These are phyloP conservation scores for Adansonia grandidieri DNA, from an alignment of 441 rosid genomes.

Conservation along the genomic window DNA sequence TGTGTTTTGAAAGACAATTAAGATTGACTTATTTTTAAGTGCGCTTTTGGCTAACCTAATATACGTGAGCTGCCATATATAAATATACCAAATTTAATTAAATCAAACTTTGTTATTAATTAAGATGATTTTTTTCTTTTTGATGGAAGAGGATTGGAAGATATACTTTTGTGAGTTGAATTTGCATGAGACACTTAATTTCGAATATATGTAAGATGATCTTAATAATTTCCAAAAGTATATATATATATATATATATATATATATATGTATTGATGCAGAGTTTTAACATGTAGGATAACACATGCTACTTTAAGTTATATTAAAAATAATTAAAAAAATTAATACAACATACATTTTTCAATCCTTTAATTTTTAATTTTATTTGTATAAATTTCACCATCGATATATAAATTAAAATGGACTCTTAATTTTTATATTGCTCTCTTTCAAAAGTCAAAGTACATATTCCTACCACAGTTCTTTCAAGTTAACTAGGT, in stretches of 20 bases:
- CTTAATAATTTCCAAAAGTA: not conserved
- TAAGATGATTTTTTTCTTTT: too few species aligned
- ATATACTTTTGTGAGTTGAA: too few species aligned
- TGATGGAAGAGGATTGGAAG: too few species aligned
- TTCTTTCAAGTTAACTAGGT: not conserved
- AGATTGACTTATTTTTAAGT: too few species aligned
- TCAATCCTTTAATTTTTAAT: not conserved
- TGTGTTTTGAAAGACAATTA: too few species aligned
- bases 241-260: not conserved
- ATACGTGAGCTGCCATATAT: too few species aligned
- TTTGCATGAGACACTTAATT: too few species aligned
- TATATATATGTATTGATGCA: too few species aligned
- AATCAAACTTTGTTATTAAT: too few species aligned
- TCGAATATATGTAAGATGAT: not conserved
- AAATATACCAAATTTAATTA: too few species aligned
- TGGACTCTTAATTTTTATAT: not conserved
- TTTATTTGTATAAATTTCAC: not conserved
- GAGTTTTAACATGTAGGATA: too few species aligned
- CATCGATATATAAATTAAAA: not conserved
- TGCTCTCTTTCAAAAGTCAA: not conserved
- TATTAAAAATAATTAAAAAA: not conserved
- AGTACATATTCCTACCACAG: not conserved
- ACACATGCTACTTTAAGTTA: not conserved
- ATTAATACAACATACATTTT: not conserved
- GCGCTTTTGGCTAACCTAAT: too few species aligned